Base-by-base conservation (phyloP, 768 basidiomycete genomes). In the Mycena albidolilacea region DNA sequence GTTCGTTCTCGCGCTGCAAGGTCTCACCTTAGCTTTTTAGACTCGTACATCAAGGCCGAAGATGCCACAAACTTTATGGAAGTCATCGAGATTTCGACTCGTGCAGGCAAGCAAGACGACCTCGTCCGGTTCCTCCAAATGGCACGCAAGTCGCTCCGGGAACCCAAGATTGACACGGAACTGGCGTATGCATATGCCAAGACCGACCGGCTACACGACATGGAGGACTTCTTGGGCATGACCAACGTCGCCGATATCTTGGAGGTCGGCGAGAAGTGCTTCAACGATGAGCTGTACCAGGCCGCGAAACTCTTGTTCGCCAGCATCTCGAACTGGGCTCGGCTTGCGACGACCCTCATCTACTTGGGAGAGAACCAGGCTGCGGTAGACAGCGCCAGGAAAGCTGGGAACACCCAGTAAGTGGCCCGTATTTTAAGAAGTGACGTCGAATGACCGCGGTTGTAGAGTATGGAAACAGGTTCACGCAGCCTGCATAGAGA, bases 381-480 rank as follows among this genome's bases (percentile, higher is more conserved):
- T 62, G 98, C 98, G 23, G 98, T 99, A 12, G 98, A 99, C 83
- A 98, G 97, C 76, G 98, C 98, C n/a, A 89, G 98, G 67, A 99
- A 99, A 82, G 98, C 98, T 15, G 98, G 98, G 12, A 99, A 99
- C 79, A 99, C 98, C 7, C 97, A 99, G 95, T 96, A 75, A 78
- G 93, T 86, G 37, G 14, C 41, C 12, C 46, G n/a, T 55, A 6
- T 37, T 70, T 62, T 52, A 3, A 6, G 52, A 12, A 14, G 46
- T 63, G 7, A 52, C 17, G 35, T 54, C 39, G 50, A 58, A 62
- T 73, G 41, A 64, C 79, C 57, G 78, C 72, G 54, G 35, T 65
- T 21, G 37, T 0, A 96, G 95, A 84, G 98, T 99, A n/a, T 99
- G 98, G 98, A 99, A 98, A 84, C 98, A 99, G 81, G 98, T 99